Percentiles rank a stretch among this genome's conserved stretches.
phyloP scores from a whole-genome alignment of 2,329 filamentous ascomycete species.

The Graphilbum ipis-grandicollis region DNA sequence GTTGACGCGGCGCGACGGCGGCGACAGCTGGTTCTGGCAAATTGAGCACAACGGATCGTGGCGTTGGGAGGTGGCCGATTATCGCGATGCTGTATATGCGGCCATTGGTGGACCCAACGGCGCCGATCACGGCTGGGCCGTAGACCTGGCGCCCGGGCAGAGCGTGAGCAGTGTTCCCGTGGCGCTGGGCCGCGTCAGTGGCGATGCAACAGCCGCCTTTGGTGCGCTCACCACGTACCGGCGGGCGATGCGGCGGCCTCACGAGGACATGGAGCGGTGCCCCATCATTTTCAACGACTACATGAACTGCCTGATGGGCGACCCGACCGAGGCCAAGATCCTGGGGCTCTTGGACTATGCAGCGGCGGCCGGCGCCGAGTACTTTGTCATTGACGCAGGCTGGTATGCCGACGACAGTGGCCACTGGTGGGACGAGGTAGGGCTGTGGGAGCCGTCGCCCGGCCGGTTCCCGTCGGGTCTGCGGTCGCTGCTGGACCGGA shows the following conservation, averaged over 20 bases:
- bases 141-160: conserved; percentile 10
- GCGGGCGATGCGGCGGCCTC: conserved; percentile 13
- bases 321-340: conserved; percentile 17
- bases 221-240: conserved; percentile 14
- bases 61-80: conserved; percentile 19
- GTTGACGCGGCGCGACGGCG: conserved; percentile 9
- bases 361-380: conserved; percentile 15
- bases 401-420: conserved; percentile 19
- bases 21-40: conserved; percentile 18
- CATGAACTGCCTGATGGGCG: conserved; percentile 22
- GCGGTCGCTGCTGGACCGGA: conserved; percentile 11
- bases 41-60: conserved; percentile 19
- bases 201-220: conserved; percentile 11
- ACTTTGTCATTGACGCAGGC: conserved; percentile 19
- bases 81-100: conserved; percentile 15
- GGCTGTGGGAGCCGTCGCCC: conserved; percentile 16
- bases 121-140: conserved; percentile 14
- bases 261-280: conserved; percentile 13
- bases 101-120: conserved; percentile 13
- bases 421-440: conserved; percentile 19
- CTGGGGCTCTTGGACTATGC: conserved; percentile 14
- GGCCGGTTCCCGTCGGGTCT: conserved; percentile 16
- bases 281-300: conserved; percentile 21
- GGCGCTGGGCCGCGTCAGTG: conserved; percentile 11
- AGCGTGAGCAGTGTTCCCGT: conserved; percentile 12